A percentile compares a stretch with the other conserved stretches of the same genome.
phyloP scores from a whole-genome alignment of 805 yeast species.

The Candida golubevii region DNA sequence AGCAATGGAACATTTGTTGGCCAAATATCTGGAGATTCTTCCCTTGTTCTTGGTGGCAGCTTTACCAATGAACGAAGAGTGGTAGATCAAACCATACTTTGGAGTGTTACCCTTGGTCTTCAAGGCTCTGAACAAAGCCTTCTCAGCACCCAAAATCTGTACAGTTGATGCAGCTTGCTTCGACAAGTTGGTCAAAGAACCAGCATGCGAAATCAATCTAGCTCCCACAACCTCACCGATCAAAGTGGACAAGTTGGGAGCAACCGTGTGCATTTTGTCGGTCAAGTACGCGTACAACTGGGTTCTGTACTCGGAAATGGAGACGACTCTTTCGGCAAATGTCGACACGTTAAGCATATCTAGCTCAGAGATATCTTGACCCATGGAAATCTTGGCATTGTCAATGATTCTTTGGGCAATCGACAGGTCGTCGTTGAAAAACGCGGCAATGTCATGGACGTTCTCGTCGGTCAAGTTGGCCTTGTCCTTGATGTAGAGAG shows the following conservation, averaged over 20 bases:
- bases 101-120: conserved; percentile 99
- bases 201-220: conserved; percentile 95
- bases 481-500: conserved; percentile 82
- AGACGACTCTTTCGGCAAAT: conserved; percentile 91
- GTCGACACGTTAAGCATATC: conserved; percentile 89
- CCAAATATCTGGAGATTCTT: conserved; percentile 96
- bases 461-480: conserved; percentile 86
- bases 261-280: conserved; percentile 96
- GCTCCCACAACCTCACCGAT: conserved; percentile 99
- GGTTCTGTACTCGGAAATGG: conserved; percentile 85
- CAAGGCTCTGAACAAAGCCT: conserved; percentile 96
- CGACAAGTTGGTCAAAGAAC: conserved; percentile 89
- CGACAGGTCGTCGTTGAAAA: conserved; percentile 88
- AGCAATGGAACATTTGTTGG: conserved; percentile 98
- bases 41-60: conserved; percentile 98
- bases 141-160: conserved; percentile 98
- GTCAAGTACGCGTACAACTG: conserved; percentile 79
- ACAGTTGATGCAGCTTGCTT: conserved; percentile 99
- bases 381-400: conserved; percentile 97
- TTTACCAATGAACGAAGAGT: conserved; percentile 95
- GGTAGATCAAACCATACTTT: conserved; percentile 94
- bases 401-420: conserved; percentile 84
- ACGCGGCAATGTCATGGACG: conserved; percentile 86
- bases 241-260: conserved; percentile 73
- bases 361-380: conserved; percentile 93